Evolutionary conservation across 805 yeast species (phyloP).

Genomic region (Tetrapisispora namnaoensis): DNA sequence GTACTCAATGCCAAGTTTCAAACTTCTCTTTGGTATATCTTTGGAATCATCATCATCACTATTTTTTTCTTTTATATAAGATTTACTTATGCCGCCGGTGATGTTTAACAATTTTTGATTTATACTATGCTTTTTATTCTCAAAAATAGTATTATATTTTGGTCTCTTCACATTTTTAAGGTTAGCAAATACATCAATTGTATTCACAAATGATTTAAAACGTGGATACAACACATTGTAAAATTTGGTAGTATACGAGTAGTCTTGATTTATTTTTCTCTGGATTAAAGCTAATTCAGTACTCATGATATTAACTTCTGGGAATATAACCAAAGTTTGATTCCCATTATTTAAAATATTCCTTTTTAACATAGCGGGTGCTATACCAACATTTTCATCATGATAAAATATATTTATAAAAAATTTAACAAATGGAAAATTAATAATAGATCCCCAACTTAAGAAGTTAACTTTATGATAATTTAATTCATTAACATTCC

Average conservation of each 20-base stretch:
- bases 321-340: conserved; percentile 66
- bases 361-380: conserved; percentile 27
- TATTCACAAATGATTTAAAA: conserved; percentile 46
- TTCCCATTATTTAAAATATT: conserved; percentile 26
- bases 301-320: conserved; percentile 71
- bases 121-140: conserved; percentile 48
- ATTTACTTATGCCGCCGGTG: background rate
- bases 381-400: conserved; percentile 59
- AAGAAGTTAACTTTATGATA: conserved; percentile 47
- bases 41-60: background rate
- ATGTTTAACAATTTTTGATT: conserved; percentile 10
- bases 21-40: background rate
- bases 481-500: conserved; percentile 2
- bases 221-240: conserved; percentile 69
- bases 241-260: conserved; percentile 47
- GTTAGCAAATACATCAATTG: conserved; percentile 31
- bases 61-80: background rate
- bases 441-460: conserved; percentile 61
- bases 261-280: conserved; percentile 42
- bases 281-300: conserved; percentile 40
- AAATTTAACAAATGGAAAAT: conserved; percentile 45
- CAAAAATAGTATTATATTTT: conserved; percentile 28
- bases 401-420: conserved; percentile 39
- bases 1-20: background rate
- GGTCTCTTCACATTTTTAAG: conserved; percentile 24